A percentile compares a stretch with the other conserved stretches of the same genome.
phyloP scores from a whole-genome alignment of 176 grass and related monocot genomes.

The Oryza officinalis region DNA sequence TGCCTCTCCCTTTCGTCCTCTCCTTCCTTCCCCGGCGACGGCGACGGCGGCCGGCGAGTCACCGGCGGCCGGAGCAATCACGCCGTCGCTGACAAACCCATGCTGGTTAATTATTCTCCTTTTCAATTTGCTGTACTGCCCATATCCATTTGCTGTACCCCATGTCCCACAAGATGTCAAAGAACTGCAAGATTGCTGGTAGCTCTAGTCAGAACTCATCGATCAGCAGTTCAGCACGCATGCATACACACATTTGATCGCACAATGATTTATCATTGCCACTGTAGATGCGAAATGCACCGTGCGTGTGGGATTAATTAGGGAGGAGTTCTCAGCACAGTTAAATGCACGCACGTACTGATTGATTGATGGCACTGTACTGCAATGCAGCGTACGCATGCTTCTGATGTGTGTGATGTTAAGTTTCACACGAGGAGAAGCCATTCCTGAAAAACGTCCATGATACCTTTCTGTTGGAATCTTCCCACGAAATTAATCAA shows the following conservation, averaged over 20 bases:
- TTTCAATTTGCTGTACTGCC: no score
- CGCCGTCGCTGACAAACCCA: background rate
- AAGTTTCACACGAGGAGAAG: background rate
- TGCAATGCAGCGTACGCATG: background rate
- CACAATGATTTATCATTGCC: background rate
- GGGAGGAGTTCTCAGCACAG: background rate
- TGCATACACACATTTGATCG: background rate
- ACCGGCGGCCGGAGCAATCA: background rate
- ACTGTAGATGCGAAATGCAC: background rate
- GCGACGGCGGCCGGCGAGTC: background rate
- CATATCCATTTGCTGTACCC: background rate
- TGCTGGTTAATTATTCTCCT: background rate
- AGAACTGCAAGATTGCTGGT: background rate
- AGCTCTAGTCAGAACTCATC: background rate
- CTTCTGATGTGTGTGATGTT: background rate
- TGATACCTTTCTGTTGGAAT: conserved; percentile 39
- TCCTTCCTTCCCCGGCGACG: background rate
- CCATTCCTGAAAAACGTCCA: background rate
- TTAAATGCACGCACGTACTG: background rate
- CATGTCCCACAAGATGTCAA: background rate
- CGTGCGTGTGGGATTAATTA: no score
- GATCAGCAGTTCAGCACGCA: background rate
- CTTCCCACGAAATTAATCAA: conserved; percentile 29
- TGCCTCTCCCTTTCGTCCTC: background rate
- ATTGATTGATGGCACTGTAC: background rate